Evolutionary conservation across 2,329 filamentous ascomycete species (phyloP).

Genomic region (Ramichloridium luteum): DNA sequence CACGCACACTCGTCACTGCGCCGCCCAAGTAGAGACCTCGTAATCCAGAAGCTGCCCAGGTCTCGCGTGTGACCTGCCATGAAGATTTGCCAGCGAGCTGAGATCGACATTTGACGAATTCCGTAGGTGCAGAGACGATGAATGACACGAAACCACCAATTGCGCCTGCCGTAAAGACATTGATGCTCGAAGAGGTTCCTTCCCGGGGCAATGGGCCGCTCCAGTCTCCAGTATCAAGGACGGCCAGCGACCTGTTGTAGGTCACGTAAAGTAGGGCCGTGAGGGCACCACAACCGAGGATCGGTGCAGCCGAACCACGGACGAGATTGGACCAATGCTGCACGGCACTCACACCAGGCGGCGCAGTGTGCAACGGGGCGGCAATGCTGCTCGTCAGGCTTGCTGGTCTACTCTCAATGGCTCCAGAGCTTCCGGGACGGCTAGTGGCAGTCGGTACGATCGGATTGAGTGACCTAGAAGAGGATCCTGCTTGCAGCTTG

Average conservation of each 20-base stretch:
- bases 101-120: slow-evolving; percentile 79
- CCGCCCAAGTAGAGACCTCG: slow-evolving; percentile 73
- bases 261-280: slow-evolving; percentile 83
- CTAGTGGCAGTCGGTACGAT: slow-evolving; percentile 4
- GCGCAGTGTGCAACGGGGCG: not conserved
- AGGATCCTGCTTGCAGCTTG: slow-evolving; percentile 56
- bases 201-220: slow-evolving; percentile 6
- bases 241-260: slow-evolving; percentile 70
- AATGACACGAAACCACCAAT: slow-evolving; percentile 75
- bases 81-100: slow-evolving; percentile 45
- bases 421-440: too few relatives aligned
- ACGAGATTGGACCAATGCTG: slow-evolving; percentile 17
- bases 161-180: slow-evolving; percentile 61
- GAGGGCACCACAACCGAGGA: slow-evolving; percentile 79
- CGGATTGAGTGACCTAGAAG: slow-evolving; percentile 13
- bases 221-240: slow-evolving; percentile 36
- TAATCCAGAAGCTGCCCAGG: slow-evolving; percentile 34
- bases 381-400: not conserved
- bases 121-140: slow-evolving; percentile 75
- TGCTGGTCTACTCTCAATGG: too few relatives aligned
- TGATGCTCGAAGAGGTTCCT: slow-evolving; percentile 13
- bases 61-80: slow-evolving; percentile 17
- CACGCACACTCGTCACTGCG: slow-evolving; percentile 64
- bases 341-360: not conserved
- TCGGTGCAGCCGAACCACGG: slow-evolving; percentile 66